Evolutionary conservation across 1,284 basidiomycete genomes (phyloP).

Genomic region (Abortiporus biennis): DNA sequence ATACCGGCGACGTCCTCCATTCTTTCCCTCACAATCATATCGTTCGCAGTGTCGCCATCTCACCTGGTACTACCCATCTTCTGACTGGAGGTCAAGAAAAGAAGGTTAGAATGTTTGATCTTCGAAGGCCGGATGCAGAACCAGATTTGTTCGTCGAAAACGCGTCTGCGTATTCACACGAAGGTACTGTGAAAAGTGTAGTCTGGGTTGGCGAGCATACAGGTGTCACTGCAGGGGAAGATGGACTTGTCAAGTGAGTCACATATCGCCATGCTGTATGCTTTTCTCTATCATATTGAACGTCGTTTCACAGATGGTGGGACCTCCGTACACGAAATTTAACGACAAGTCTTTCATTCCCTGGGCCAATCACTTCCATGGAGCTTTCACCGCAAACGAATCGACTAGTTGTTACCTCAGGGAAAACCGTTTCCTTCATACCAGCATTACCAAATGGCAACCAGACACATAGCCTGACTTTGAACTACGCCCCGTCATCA

Average conservation of each 20-base stretch:
- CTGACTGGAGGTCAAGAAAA: conserved; percentile 97
- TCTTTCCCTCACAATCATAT: conserved; percentile 98
- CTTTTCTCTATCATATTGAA: conserved; percentile 1
- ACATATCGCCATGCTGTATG: not conserved
- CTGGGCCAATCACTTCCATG: conserved; percentile 88
- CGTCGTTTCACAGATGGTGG: conserved; percentile 75
- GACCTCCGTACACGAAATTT: conserved; percentile 78
- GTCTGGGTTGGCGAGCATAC: conserved; percentile 88
- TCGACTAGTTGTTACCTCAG: conserved; percentile 85
- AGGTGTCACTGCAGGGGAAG: conserved; percentile 88
- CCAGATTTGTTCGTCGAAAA: conserved; percentile 72
- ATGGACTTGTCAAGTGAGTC: conserved; percentile 82
- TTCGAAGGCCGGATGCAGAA: conserved; percentile 78
- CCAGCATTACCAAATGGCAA: conserved; percentile 54
- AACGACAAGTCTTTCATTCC: conserved; percentile 69
- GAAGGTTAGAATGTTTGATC: conserved; percentile 93
- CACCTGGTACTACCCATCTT: conserved; percentile 59
- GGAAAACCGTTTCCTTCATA: conserved; percentile 88
- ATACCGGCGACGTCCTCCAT: conserved; percentile 79
- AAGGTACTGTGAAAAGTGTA: conserved; percentile 87
- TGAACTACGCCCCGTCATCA: conserved; percentile 83
- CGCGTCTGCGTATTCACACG: conserved; percentile 60
- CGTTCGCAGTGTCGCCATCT: conserved; percentile 90
- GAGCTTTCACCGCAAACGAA: conserved; percentile 84
- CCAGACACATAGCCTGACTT: conserved; percentile 58